These are phyloP conservation scores for Jamesozyma hellenica DNA, from an alignment of 805 yeast genomes.

Conservation along the genomic window DNA sequence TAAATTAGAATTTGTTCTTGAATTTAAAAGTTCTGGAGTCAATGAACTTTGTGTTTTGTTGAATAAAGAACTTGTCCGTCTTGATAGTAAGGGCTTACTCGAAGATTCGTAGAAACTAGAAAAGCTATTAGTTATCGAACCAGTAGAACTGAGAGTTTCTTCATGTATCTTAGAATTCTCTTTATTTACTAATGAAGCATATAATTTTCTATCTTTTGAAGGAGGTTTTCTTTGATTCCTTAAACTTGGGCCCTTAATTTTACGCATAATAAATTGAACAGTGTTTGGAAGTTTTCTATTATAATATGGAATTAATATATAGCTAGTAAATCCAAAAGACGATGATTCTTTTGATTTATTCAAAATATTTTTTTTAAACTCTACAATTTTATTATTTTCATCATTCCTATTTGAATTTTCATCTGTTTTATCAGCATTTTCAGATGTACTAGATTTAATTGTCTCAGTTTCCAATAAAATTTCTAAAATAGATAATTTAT, in stretches of 20 bases:
- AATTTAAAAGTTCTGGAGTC: conserved; percentile 6
- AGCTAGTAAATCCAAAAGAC: conserved; percentile 39
- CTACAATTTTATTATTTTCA: conserved; percentile 9
- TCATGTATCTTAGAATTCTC: no score
- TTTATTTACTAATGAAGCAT: not conserved
- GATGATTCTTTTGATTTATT: conserved; percentile 31
- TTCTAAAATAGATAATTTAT: conserved; percentile 47
- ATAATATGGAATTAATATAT: conserved; percentile 45
- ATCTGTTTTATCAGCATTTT: not conserved
- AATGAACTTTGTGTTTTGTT: not conserved
- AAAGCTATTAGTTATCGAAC: no score
- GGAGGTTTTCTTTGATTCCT: conserved; percentile 9
- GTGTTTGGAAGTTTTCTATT: conserved; percentile 39
- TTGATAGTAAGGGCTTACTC: not conserved
- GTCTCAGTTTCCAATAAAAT: conserved; percentile 33
- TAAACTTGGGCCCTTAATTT: conserved; percentile 39
- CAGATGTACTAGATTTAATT: not conserved
- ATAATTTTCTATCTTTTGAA: not conserved
- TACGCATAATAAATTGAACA: conserved; percentile 37
- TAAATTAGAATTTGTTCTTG: conserved; percentile 20
- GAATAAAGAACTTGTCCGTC: not conserved
- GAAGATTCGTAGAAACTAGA: no score
- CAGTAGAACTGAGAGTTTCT: no score
- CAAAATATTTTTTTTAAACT: conserved; percentile 17
- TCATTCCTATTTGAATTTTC: no score